Percentiles rank a stretch among this genome's conserved stretches.
Evolutionary conservation across 148 eudicot genomes (phyloP).

Genomic region (Rhododendron simsii): DNA sequence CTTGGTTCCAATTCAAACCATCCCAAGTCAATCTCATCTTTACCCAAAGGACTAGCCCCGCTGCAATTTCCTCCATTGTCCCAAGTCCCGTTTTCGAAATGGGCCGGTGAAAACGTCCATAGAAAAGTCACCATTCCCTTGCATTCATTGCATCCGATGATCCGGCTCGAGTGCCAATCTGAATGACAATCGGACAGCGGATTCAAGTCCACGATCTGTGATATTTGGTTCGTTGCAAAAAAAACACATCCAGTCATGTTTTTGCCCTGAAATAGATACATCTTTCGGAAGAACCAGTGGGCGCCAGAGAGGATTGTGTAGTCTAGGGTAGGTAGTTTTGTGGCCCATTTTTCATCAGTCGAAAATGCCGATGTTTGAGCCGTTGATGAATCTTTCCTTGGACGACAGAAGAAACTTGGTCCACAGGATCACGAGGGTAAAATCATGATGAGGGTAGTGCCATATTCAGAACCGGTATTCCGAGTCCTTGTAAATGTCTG

Average conservation of each 20-base stretch:
- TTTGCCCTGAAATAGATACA: constrained; percentile 39
- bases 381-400: constrained; percentile 43
- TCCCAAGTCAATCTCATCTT: constrained; percentile 6
- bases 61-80: constrained; percentile 60
- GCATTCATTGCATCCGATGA: constrained; percentile 39
- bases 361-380: constrained; percentile 38
- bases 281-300: constrained; percentile 66
- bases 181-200: constrained; percentile 40
- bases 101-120: constrained; percentile 72
- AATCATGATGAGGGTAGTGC: constrained; percentile 57
- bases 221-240: constrained; percentile 54
- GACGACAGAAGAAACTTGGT: constrained; percentile 44
- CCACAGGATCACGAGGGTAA: constrained; percentile 63
- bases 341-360: constrained; percentile 44
- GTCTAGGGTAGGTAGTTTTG: constrained; percentile 39
- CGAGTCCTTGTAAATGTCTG: constrained; percentile 38
- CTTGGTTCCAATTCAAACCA: constrained; percentile 27
- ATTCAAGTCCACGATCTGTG: constrained; percentile 26
- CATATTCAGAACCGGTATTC: constrained; percentile 52
- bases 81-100: constrained; percentile 73
- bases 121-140: constrained; percentile 27
- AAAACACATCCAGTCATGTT: constrained; percentile 54
- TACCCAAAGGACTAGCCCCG: constrained; percentile 41
- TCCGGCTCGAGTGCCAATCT: constrained; percentile 38
- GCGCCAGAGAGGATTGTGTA: constrained; percentile 50